Base-by-base conservation (phyloP, 257 asterid genomes). In the Perilla frutescens region DNA sequence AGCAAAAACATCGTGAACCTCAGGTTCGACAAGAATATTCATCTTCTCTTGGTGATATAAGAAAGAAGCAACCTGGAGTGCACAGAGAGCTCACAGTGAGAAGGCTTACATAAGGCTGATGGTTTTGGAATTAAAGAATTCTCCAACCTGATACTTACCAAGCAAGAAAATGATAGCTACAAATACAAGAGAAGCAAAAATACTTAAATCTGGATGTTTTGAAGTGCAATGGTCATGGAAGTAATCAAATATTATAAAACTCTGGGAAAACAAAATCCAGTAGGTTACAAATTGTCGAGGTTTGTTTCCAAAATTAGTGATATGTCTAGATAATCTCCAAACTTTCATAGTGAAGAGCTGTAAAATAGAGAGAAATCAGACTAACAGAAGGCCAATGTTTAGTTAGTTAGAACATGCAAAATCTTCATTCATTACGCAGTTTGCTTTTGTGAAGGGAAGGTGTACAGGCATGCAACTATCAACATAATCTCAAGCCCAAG, bases 11-110 rank as follows among this genome's bases (percentile, higher is more conserved):
- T 95, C 96, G 79, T 95, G 99, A 62, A 92, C 92, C 85, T 95
- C 98, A 29, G 99, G 98, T 81, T 95, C 99, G 66, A 95, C 99
- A 68, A 95, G 97, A 76, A 95, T 84, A 79, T 89, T 90, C 98
- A 92, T 92, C 79, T 89, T 83, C 88, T 95, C 98, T 85, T 92
- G 88, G 84, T 92, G 74, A 81, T 92, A 81, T 77, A 95, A 86
- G 91, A 90, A 95, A 79, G 92, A 78, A 67, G 98, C 98, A 77
- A 86, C 96, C 99, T 95, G 90, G 83, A 70, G 37, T 40, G 70
- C 73, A 81, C 65, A 76, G 68, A 65, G 20, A 71, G 81, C 73
- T 64, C 55, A 26, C 69, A 59, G 63, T 81, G 55, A 81, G 77
- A 70, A 44, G 58, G 40, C 66, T 39, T 39, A 49, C n/a, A 55